These are phyloP conservation scores for Rhodotorula sp. DNA, from an alignment of 1,284 basidiomycete genomes.

Conservation along the genomic window DNA sequence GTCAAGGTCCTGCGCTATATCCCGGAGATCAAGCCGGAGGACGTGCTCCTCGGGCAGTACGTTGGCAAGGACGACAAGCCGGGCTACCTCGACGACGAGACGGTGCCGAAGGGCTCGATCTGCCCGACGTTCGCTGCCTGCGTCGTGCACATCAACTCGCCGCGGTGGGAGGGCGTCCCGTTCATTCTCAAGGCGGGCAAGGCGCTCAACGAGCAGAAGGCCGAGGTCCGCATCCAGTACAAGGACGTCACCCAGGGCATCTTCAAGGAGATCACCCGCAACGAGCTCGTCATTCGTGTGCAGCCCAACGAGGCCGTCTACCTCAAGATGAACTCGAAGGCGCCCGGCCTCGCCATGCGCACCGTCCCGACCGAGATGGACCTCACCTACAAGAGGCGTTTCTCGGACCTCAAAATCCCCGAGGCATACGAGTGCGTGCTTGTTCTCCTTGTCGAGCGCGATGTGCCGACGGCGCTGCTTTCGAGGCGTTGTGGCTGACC, in stretches of 20 bases:
- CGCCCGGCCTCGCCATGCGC: slow-evolving; percentile 82
- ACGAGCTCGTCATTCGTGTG: slow-evolving; percentile 92
- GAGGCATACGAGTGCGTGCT: slow-evolving; percentile 82
- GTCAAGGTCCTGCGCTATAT: slow-evolving; percentile 92
- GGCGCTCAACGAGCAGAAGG: slow-evolving; percentile 94
- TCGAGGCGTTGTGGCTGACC: slow-evolving; percentile 2
- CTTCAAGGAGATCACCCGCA: slow-evolving; percentile 89
- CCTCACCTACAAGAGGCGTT: slow-evolving; percentile 91
- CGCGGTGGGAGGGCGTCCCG: slow-evolving; percentile 94
- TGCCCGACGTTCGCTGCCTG: slow-evolving; percentile 91
- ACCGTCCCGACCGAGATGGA: slow-evolving; percentile 95
- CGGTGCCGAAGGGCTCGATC: slow-evolving; percentile 83
- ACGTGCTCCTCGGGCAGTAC: slow-evolving; percentile 90
- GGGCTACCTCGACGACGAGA: slow-evolving; percentile 93
- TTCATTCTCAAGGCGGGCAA: slow-evolving; percentile 97
- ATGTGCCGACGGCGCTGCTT: too few relatives aligned
- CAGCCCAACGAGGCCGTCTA: slow-evolving; percentile 94
- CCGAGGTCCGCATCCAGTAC: slow-evolving; percentile 94
- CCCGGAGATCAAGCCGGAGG: slow-evolving; percentile 71
- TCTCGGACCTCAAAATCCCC: slow-evolving; percentile 79
- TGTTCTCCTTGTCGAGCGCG: slow-evolving; percentile 2
- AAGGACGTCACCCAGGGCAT: slow-evolving; percentile 94
- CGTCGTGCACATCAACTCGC: slow-evolving; percentile 87
- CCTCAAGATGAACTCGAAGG: slow-evolving; percentile 91
- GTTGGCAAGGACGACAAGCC: slow-evolving; percentile 79